phyloP scores from a whole-genome alignment of 164 flowering plant species.

The Vitis labrusca region DNA sequence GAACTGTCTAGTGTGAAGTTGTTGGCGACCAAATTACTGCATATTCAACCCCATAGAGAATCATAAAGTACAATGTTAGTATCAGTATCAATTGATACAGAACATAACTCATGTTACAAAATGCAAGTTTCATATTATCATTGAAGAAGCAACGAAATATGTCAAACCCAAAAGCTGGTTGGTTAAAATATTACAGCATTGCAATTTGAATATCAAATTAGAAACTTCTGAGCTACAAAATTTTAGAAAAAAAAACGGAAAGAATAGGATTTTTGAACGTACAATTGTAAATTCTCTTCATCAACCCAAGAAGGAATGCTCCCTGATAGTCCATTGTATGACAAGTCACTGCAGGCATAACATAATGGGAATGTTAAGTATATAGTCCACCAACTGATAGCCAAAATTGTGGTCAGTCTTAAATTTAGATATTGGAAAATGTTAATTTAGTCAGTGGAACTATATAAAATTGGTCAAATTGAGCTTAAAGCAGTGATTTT shows the following conservation, averaged over 20 bases:
- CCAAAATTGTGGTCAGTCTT: no score
- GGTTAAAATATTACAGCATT: no score
- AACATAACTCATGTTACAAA: not conserved
- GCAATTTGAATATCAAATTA: no score
- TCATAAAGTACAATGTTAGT: not conserved
- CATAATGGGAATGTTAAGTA: no score
- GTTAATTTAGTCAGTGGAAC: no score
- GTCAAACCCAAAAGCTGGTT: no score
- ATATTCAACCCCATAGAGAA: slow-evolving; percentile 5
- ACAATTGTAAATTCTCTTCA: slow-evolving; percentile 48
- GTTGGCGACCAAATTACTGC: slow-evolving; percentile 76
- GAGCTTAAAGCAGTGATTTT: no score
- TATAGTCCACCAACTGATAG: no score
- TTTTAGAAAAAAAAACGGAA: not conserved
- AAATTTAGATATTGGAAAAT: no score
- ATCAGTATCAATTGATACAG: not conserved
- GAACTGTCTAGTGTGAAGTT: slow-evolving; percentile 48
- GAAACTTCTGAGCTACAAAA: not conserved
- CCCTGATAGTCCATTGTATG: slow-evolving; percentile 73
- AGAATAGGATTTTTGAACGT: slow-evolving; percentile 18
- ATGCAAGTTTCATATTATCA: not conserved
- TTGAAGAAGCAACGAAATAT: no score
- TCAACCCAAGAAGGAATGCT: slow-evolving; percentile 70
- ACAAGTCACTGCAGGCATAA: slow-evolving; percentile 65
- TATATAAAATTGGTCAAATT: no score